Percentiles rank a stretch among this genome's conserved stretches.
These are phyloP conservation scores for Uronychia binucleata DNA, from an alignment of 73 alveolate species.

Conservation along the genomic window DNA sequence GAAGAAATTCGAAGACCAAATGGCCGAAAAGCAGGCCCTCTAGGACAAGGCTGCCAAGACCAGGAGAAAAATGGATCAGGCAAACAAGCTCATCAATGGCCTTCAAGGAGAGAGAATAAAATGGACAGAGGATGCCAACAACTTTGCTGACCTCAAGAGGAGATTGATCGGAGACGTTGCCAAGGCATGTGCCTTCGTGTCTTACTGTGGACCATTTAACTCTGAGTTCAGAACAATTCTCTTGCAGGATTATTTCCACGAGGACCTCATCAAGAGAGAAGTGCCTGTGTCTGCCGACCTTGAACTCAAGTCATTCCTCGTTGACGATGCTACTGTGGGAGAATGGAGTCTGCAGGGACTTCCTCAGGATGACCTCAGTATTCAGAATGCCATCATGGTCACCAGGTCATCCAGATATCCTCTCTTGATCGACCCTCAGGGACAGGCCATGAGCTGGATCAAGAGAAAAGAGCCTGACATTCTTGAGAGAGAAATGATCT, in stretches of 20 bases:
- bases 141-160: slow-evolving; percentile 97
- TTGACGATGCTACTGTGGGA: slow-evolving; percentile 99
- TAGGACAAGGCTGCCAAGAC: slow-evolving; percentile 90
- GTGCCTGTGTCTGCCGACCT: slow-evolving; percentile 91
- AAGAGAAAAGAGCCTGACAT: slow-evolving; percentile 80
- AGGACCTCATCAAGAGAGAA: slow-evolving; percentile 87
- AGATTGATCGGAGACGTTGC: slow-evolving; percentile 99
- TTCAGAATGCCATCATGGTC: slow-evolving; percentile 99
- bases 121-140: slow-evolving; percentile 97
- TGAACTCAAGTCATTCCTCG: slow-evolving; percentile 91
- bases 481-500: slow-evolving; percentile 79
- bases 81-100: slow-evolving; percentile 71
- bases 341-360: slow-evolving; percentile 99
- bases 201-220: slow-evolving; percentile 99
- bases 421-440: slow-evolving; percentile 99
- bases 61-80: slow-evolving; percentile 43
- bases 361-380: slow-evolving; percentile 98
- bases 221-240: slow-evolving; percentile 98
- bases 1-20: slow-evolving; percentile 91
- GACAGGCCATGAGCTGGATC: slow-evolving; percentile 98
- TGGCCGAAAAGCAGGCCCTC: slow-evolving; percentile 94
- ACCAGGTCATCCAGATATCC: slow-evolving; percentile 99
- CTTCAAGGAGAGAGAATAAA: slow-evolving; percentile 77
- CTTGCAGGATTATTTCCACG: slow-evolving; percentile 91
- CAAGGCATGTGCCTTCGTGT: slow-evolving; percentile 98